Base-by-base conservation (phyloP, 345 rosid genomes). In the Nasturtium officinale region DNA sequence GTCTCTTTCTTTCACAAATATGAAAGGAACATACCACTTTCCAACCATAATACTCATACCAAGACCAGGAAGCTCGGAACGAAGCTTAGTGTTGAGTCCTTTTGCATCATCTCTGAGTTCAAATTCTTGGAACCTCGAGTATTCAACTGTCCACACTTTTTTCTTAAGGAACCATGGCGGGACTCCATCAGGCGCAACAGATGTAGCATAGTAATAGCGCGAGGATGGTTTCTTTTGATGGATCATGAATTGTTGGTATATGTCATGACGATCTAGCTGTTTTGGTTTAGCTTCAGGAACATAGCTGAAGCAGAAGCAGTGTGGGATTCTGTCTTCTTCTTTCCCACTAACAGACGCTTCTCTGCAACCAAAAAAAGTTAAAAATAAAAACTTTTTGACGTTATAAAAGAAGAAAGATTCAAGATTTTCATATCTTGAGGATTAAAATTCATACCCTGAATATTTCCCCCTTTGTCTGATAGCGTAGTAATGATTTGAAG, bases 21-120 rank as follows among this genome's bases (percentile, higher is more conserved):
- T 64, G 71, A 84, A 89, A 5, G 92, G 92, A 20, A 83, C 84
- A 15, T 85, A 89, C 96, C 92, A 89, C 65, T 72, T 84, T 46
- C 89, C 92, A 7, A 87, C 84, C 17, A 71, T 66, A 21, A 54
- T 37, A 18, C 58, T 13, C 33, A 15, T 33, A 47, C 58, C 50
- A 47, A 70, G 37, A 47, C 47, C 53, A 0, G 90, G 89, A 62
- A 87, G 89, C 66, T 66, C 33, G 1, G 77, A 15, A 6, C 88
- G 82, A 48, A 61, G 83, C 16, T 75, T 1, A 4, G 9, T 17
- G 67, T 86, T 79, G 0, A 87, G 74, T 5, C 92, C 92, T 46
- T 74, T 64, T 9, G 90, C 96, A 12, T 83, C 89, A 15, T 86
- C 89, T 8, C 33, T 54, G 6, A 89, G 46, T 9, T 67, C 46